These are phyloP conservation scores for Exophiala sideris DNA, from an alignment of 2,329 filamentous ascomycete species.

Conservation along the genomic window DNA sequence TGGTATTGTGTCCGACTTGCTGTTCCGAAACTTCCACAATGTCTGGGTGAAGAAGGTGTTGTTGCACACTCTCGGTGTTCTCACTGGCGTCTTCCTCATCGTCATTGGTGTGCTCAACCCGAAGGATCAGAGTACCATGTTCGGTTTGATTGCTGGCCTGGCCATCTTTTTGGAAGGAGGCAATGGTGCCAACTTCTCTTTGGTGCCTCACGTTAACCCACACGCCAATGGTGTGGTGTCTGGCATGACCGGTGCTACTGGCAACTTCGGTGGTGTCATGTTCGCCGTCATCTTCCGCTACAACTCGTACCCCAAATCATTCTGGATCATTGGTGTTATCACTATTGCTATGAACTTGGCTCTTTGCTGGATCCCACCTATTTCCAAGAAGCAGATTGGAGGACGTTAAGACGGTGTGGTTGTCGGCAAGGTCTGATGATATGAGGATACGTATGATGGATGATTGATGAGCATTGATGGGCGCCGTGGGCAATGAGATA, in stretches of 20 bases:
- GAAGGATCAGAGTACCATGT: constrained; percentile 61
- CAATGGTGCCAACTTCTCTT: constrained; percentile 81
- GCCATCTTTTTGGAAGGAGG: constrained; percentile 80
- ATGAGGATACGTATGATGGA: too few relatives aligned
- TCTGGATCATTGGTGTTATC: constrained; percentile 81
- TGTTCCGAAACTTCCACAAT: constrained; percentile 45
- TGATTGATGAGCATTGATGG: too few relatives aligned
- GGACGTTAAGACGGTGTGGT: constrained; percentile 9
- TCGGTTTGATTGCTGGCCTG: constrained; percentile 72
- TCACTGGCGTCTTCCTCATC: constrained; percentile 59
- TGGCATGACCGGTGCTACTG: constrained; percentile 72
- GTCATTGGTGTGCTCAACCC: constrained; percentile 64
- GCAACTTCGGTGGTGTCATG: constrained; percentile 80
- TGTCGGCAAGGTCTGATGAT: neutral
- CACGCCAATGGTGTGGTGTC: constrained; percentile 76
- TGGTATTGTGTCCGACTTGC: constrained; percentile 53
- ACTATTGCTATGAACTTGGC: constrained; percentile 66
- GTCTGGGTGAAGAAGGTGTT: constrained; percentile 65
- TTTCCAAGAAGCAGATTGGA: constrained; percentile 54
- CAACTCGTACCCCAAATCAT: constrained; percentile 64
- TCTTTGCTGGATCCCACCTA: constrained; percentile 61
- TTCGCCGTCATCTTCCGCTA: constrained; percentile 84
- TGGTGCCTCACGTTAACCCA: constrained; percentile 83
- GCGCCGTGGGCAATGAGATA: too few relatives aligned
- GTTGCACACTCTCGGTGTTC: constrained; percentile 54